Evolutionary conservation across 129 eudicot species (phyloP).

Genomic region (Cynara cardunculus): DNA sequence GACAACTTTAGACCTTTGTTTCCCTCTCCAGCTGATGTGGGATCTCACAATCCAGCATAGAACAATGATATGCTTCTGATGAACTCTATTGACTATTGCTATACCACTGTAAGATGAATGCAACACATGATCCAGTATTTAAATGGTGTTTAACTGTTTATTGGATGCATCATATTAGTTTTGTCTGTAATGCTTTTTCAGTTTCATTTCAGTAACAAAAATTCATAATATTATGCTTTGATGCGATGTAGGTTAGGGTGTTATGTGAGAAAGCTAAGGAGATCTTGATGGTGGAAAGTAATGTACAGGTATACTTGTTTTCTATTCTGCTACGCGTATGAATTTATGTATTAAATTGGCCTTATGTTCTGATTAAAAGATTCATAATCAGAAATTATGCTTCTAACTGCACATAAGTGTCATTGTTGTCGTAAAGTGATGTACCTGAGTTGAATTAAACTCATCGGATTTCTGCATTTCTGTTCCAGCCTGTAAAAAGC

Average conservation of each 20-base stretch:
- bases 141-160: neutral
- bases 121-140: neutral
- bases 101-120: too few relatives aligned
- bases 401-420: neutral
- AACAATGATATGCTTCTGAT: neutral
- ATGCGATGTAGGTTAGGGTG: constrained; percentile 50
- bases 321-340: neutral
- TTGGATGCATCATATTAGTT: neutral
- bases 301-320: constrained; percentile 61
- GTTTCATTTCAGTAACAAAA: neutral
- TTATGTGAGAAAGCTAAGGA: constrained; percentile 91
- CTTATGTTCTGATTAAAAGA: neutral
- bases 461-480: neutral
- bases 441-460: neutral
- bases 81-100: neutral
- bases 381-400: neutral
- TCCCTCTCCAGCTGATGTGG: too few relatives aligned
- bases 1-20: too few relatives aligned
- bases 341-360: neutral
- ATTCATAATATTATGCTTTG: neutral
- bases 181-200: neutral
- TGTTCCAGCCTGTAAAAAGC: constrained; percentile 80
- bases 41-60: too few relatives aligned
- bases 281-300: constrained; percentile 83
- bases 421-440: neutral